A percentile compares a stretch with the other conserved stretches of the same genome.
Evolutionary conservation across 2,329 filamentous ascomycete species (phyloP).

Genomic region (Coleophoma cylindrospora): DNA sequence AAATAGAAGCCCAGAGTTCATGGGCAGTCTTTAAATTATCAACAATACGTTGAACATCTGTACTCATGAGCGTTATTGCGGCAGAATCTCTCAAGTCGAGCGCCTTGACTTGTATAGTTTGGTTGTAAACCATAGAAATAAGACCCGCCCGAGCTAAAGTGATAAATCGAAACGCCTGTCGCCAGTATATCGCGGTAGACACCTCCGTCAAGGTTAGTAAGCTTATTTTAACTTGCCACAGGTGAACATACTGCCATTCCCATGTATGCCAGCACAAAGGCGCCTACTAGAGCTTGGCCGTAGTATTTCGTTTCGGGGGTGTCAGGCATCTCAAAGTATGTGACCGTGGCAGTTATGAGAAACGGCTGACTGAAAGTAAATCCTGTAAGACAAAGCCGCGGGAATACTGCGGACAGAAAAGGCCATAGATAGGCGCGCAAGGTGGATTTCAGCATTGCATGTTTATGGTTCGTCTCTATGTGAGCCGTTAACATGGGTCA

Average conservation of each 20-base stretch:
- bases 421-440: constrained; percentile 2
- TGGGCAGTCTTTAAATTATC: constrained; percentile 11
- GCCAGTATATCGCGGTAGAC: not conserved
- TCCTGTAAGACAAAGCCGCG: not conserved
- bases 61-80: constrained; percentile 21
- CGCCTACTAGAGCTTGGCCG: not conserved
- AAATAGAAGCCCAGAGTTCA: constrained; percentile 5
- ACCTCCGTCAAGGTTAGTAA: not conserved
- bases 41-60: constrained; percentile 11
- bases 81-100: constrained; percentile 11
- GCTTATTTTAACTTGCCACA: not conserved
- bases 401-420: not conserved
- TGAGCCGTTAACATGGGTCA: not conserved
- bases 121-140: constrained; percentile 14
- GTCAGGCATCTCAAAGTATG: not conserved
- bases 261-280: not conserved
- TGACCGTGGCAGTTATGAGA: not conserved
- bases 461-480: not conserved
- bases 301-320: not conserved
- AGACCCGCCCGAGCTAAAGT: constrained; percentile 15
- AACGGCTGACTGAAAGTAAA: not conserved
- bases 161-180: not conserved
- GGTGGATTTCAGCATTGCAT: constrained; percentile 7
- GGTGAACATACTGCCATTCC: not conserved
- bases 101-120: constrained; percentile 12